Conservation (phyloP, 2,329 filamentous ascomycete genomes). For the Aspergillus japonicus region DNA sequence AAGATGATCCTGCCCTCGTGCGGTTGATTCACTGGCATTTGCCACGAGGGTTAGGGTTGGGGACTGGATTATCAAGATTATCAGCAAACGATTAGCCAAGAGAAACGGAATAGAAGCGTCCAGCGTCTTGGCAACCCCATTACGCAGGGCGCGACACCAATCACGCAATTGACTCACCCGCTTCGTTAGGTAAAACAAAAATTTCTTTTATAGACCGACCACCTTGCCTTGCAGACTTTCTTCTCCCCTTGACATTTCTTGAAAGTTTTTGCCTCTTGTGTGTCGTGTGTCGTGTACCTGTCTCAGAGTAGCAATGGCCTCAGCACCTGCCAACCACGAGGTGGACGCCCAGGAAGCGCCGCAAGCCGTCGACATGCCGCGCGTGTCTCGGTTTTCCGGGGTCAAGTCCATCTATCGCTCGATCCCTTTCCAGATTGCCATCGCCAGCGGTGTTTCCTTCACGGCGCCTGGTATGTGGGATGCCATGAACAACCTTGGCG, state of each 20-base stretch:
- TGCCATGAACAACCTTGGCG: conserved; percentile 13
- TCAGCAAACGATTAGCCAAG: no score
- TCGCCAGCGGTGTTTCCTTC: conserved; percentile 14
- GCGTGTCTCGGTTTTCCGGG: not conserved
- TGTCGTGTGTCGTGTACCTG: not conserved
- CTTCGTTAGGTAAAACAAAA: not conserved
- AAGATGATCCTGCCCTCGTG: not conserved
- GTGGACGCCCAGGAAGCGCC: not conserved
- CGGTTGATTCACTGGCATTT: not conserved
- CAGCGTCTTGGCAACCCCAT: not conserved
- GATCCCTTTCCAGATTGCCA: conserved; percentile 16
- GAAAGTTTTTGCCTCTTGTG: not conserved
- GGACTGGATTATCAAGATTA: no score
- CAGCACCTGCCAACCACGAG: not conserved
- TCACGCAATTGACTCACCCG: not conserved
- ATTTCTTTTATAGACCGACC: not conserved
- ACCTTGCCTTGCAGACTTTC: not conserved
- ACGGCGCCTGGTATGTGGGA: conserved; percentile 16
- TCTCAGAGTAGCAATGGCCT: not conserved
- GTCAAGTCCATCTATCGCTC: conserved; percentile 2
- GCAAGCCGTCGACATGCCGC: not conserved
- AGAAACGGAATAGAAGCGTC: no score
- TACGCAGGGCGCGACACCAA: not conserved
- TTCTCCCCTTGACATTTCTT: not conserved
- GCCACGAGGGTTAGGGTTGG: not conserved